Conservation (phyloP, 2,329 filamentous ascomycete genomes). For the Colletotrichum lindemuthianum region DNA sequence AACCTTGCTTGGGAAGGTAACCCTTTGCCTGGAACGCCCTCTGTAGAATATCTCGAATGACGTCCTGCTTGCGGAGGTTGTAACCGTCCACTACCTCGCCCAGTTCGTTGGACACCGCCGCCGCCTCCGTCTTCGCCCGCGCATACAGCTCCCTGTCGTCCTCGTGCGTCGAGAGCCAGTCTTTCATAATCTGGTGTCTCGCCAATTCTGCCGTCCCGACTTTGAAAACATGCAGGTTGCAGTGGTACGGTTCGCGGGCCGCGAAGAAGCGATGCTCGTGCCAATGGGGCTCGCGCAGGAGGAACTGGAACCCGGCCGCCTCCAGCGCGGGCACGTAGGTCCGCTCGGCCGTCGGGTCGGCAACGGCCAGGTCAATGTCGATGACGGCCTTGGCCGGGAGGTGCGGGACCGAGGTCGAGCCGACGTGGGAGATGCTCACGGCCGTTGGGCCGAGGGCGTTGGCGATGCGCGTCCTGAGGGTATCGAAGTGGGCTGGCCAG, state of each 20-base stretch:
- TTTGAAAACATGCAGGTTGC: slow-evolving; percentile 61
- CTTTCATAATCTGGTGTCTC: slow-evolving; percentile 55
- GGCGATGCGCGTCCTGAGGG: slow-evolving; percentile 46
- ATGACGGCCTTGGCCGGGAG: slow-evolving; percentile 63
- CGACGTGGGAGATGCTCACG: slow-evolving; percentile 55
- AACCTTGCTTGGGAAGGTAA: slow-evolving; percentile 1
- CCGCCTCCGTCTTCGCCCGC: slow-evolving; percentile 49
- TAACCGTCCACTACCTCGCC: slow-evolving; percentile 51
- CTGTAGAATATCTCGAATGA: slow-evolving; percentile 51
- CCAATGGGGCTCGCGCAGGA: slow-evolving; percentile 57
- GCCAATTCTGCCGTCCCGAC: slow-evolving; percentile 52
- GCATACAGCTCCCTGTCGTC: slow-evolving; percentile 54
- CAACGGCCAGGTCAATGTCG: slow-evolving; percentile 61
- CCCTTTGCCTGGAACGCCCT: slow-evolving; percentile 45
- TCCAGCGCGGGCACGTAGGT: slow-evolving; percentile 56
- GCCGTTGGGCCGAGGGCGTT: slow-evolving; percentile 47
- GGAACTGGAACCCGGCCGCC: slow-evolving; percentile 55
- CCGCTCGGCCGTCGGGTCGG: slow-evolving; percentile 50
- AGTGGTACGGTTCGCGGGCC: slow-evolving; percentile 44
- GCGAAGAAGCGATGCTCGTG: slow-evolving; percentile 59
- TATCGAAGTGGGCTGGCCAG: slow-evolving; percentile 48
- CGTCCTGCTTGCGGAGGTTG: slow-evolving; percentile 52
- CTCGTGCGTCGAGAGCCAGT: slow-evolving; percentile 52
- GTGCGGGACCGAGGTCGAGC: slow-evolving; percentile 60
- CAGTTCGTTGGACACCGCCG: slow-evolving; percentile 40